phyloP scores from a whole-genome alignment of 129 eudicot genomes.

The Flaveria robusta region DNA sequence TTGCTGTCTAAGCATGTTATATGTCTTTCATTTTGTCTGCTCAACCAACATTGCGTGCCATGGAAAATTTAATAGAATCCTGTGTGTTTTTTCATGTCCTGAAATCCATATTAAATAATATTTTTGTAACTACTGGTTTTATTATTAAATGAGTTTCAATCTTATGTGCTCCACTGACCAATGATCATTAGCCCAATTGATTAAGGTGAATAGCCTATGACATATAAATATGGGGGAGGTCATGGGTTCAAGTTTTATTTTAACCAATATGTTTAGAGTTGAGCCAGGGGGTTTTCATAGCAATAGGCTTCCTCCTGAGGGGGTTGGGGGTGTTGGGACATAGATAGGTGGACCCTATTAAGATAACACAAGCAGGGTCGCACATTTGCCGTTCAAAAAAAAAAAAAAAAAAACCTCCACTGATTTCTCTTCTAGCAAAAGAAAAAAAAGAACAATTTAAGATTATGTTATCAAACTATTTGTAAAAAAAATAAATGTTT shows the following conservation, averaged over 20 bases:
- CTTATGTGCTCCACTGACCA: background rate
- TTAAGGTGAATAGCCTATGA: too few relatives aligned
- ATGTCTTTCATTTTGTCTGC: slow-evolving; percentile 25
- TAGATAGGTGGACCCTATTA: too few relatives aligned
- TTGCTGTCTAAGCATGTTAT: slow-evolving; percentile 42
- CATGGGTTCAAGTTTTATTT: too few relatives aligned
- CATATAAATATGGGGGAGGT: too few relatives aligned
- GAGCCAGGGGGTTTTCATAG: too few relatives aligned
- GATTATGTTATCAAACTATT: background rate
- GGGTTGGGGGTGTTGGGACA: too few relatives aligned
- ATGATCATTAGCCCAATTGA: too few relatives aligned
- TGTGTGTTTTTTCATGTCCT: slow-evolving; percentile 1
- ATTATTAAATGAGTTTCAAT: background rate
- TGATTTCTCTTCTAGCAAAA: background rate
- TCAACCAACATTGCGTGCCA: slow-evolving; percentile 36
- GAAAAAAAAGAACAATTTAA: background rate
- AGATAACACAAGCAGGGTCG: too few relatives aligned
- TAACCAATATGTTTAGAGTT: too few relatives aligned
- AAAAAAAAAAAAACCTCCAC: too few relatives aligned
- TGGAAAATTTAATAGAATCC: slow-evolving; percentile 11
- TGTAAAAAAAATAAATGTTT: background rate
- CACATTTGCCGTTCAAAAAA: too few relatives aligned
- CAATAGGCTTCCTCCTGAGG: too few relatives aligned
- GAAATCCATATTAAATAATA: background rate
- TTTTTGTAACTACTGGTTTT: background rate